Evolutionary conservation across 1,139 yeast genomes (phyloP).

Genomic region (Groenewaldozyma auringiensis): DNA sequence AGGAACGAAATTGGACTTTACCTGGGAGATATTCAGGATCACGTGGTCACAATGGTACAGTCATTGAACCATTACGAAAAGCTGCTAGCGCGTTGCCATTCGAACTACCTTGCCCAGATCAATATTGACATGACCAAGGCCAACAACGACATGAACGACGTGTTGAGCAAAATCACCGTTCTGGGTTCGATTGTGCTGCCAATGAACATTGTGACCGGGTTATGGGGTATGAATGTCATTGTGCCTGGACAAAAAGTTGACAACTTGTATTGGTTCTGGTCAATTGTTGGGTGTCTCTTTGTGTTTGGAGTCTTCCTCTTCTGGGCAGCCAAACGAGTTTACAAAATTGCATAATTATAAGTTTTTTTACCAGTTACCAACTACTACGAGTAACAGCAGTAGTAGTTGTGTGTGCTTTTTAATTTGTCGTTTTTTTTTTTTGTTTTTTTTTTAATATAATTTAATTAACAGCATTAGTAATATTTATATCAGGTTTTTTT

Average conservation of each 20-base stretch:
- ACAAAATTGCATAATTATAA: slow-evolving; percentile 17
- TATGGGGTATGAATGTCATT: slow-evolving; percentile 97
- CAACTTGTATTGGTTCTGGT: slow-evolving; percentile 74
- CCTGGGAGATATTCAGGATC: slow-evolving; percentile 87
- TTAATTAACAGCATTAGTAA: neutral
- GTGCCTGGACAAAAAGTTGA: slow-evolving; percentile 82
- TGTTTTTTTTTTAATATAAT: neutral
- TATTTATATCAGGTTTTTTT: neutral
- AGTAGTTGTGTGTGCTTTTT: neutral
- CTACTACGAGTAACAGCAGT: neutral
- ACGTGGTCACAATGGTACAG: slow-evolving; percentile 83
- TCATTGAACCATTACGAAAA: slow-evolving; percentile 91
- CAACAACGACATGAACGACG: slow-evolving; percentile 96
- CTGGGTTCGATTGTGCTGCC: slow-evolving; percentile 94
- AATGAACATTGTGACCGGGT: slow-evolving; percentile 86
- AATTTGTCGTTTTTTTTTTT: neutral
- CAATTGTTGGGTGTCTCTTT: slow-evolving; percentile 26
- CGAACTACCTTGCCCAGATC: slow-evolving; percentile 91
- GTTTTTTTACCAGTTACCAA: neutral
- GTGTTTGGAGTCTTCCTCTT: slow-evolving; percentile 31
- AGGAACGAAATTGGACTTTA: slow-evolving; percentile 80
- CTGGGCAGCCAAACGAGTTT: slow-evolving; percentile 25
- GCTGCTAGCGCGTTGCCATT: slow-evolving; percentile 83
- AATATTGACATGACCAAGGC: slow-evolving; percentile 96
- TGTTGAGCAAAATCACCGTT: slow-evolving; percentile 84